These are phyloP conservation scores for Fusarium zealandicum DNA, from an alignment of 2,329 filamentous ascomycete genomes.

Conservation along the genomic window DNA sequence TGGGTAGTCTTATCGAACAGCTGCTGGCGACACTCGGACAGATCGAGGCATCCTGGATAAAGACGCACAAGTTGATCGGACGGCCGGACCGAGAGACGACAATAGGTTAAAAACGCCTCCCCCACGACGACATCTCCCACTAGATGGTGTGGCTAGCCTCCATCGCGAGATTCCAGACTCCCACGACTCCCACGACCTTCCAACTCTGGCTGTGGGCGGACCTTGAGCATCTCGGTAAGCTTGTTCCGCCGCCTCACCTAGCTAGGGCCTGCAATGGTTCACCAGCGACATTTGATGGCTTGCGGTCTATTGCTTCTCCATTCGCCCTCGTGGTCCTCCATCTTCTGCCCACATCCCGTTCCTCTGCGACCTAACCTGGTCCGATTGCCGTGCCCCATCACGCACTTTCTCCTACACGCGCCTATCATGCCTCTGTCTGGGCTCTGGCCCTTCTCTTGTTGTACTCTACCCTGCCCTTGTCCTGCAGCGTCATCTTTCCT, in stretches of 20 bases:
- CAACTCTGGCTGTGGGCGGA: slow-evolving; percentile 14
- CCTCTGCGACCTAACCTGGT: slow-evolving; percentile 9
- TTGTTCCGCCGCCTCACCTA: slow-evolving; percentile 7
- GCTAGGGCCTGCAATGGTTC: neutral
- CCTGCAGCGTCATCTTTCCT: slow-evolving; percentile 39
- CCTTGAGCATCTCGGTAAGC: slow-evolving; percentile 26
- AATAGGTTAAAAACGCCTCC: slow-evolving; percentile 23
- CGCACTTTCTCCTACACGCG: slow-evolving; percentile 11
- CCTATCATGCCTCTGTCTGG: neutral
- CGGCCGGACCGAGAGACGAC: slow-evolving; percentile 27
- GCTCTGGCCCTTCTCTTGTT: neutral
- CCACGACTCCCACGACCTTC: slow-evolving; percentile 16
- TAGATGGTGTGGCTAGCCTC: slow-evolving; percentile 23
- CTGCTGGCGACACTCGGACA: too few species aligned
- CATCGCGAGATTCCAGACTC: slow-evolving; percentile 37
- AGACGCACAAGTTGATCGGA: slow-evolving; percentile 5
- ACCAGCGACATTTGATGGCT: slow-evolving; percentile 10
- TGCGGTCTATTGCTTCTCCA: neutral
- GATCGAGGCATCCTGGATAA: neutral
- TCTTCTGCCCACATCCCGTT: slow-evolving; percentile 24
- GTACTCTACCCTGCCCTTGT: slow-evolving; percentile 20
- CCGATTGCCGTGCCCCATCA: slow-evolving; percentile 34
- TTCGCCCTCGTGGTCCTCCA: neutral
- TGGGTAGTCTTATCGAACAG: too few species aligned
- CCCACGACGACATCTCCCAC: slow-evolving; percentile 15